Evolutionary conservation across 139 green algal species (phyloP).

Genomic region (Pleodorina starrii): DNA sequence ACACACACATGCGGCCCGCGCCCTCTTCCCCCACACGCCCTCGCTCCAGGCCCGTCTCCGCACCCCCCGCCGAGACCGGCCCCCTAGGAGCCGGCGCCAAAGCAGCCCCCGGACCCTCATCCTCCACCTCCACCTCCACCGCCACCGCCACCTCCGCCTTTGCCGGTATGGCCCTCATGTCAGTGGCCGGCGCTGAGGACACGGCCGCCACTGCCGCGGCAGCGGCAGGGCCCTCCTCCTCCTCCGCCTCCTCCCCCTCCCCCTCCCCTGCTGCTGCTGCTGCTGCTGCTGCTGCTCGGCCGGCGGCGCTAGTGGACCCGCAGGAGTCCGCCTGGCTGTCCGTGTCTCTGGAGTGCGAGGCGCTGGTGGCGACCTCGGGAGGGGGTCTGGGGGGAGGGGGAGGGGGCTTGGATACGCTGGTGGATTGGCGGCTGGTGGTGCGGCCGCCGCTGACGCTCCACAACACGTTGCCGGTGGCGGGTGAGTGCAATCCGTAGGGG

Average conservation of each 20-base stretch:
- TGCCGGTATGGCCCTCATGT: background rate
- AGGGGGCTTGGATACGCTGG: constrained; percentile 36
- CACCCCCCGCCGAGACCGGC: background rate
- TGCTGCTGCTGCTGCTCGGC: background rate
- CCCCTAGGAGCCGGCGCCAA: background rate
- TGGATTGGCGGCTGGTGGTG: constrained; percentile 84
- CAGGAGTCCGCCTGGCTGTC: constrained; percentile 73
- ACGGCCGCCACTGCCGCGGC: background rate
- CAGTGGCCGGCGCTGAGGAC: background rate
- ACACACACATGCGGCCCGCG: no score
- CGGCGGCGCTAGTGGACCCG: background rate
- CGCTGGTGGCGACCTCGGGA: constrained; percentile 50
- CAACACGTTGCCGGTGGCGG: constrained; percentile 84
- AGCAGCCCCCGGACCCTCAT: background rate
- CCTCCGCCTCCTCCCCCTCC: no score
- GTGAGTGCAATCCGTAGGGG: background rate
- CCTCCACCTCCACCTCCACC: background rate
- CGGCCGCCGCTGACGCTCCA: constrained; percentile 80
- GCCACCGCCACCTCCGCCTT: constrained; percentile 22
- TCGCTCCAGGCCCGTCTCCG: background rate
- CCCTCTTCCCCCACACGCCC: no score
- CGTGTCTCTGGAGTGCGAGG: constrained; percentile 72
- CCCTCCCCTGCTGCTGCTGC: background rate
- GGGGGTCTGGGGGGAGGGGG: background rate
- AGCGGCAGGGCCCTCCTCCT: background rate